phyloP scores from a whole-genome alignment of 441 rosid genomes.

The Brassica hybrid region DNA sequence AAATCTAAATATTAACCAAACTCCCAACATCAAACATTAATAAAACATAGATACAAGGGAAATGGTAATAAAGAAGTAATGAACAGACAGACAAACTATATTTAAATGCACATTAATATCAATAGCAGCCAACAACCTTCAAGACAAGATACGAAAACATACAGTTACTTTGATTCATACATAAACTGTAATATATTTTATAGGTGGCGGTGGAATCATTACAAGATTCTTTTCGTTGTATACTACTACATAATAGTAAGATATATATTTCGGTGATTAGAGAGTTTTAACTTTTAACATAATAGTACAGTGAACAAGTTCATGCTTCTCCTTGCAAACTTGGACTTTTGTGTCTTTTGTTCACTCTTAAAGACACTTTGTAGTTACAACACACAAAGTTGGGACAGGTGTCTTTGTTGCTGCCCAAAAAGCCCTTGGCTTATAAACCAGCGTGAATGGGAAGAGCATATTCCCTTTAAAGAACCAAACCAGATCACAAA shows the following conservation, averaged over 20 bases:
- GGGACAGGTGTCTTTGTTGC: no score
- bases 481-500: no score
- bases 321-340: not conserved
- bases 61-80: not conserved
- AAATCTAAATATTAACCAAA: not conserved
- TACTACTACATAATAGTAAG: not conserved
- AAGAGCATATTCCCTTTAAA: no score
- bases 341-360: not conserved
- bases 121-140: constrained; percentile 5
- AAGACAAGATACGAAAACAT: not conserved
- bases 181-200: not conserved
- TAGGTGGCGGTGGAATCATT: constrained; percentile 8
- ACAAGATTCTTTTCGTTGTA: not conserved
- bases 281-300: not conserved
- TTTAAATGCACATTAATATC: not conserved
- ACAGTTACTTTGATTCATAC: not conserved
- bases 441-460: no score
- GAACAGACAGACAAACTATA: not conserved
- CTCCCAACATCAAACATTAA: not conserved
- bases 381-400: no score
- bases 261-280: not conserved
- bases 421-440: no score
- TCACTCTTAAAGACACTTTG: no score
- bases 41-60: not conserved
- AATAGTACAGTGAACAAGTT: not conserved